Percentiles rank a stretch among this genome's conserved stretches.
These are phyloP conservation scores for Chytriomyces sp. DNA, from an alignment of 192 early-diverging fungal species.

Conservation along the genomic window DNA sequence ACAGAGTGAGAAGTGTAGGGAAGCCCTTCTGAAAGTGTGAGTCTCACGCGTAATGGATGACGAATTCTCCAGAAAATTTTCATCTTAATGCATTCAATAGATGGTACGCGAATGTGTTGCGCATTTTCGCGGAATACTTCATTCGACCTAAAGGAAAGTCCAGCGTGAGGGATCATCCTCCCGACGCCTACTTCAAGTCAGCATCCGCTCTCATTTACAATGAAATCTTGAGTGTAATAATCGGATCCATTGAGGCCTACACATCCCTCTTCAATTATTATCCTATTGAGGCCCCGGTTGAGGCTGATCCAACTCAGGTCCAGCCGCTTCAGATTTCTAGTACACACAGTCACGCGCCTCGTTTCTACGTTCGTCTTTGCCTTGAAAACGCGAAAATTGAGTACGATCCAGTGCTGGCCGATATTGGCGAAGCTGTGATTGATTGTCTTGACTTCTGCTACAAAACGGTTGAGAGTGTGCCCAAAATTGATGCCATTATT, in stretches of 20 bases:
- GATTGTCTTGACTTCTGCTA: conserved; percentile 52
- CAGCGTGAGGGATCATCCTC: conserved; percentile 11
- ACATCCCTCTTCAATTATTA: conserved; percentile 43
- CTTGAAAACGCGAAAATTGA: conserved; percentile 46
- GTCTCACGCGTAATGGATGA: too few species aligned
- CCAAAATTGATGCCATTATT: conserved; percentile 47
- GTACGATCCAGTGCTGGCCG: conserved; percentile 56
- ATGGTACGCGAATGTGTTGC: conserved; percentile 45
- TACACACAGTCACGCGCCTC: conserved; percentile 30
- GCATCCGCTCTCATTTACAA: conserved; percentile 47
- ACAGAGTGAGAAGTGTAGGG: conserved; percentile 60
- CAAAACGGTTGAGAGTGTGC: conserved; percentile 52
- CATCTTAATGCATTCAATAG: conserved; percentile 32
- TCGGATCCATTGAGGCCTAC: conserved; percentile 46
- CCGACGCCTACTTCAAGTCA: conserved; percentile 40
- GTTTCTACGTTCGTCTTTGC: conserved; percentile 51
- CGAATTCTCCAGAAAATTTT: conserved; percentile 10
- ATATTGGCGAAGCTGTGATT: conserved; percentile 52
- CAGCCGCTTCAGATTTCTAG: neutral
- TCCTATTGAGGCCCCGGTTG: conserved; percentile 31
- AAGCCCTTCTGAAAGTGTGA: conserved; percentile 55
- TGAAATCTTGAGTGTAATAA: conserved; percentile 46
- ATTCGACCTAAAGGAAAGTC: conserved; percentile 25
- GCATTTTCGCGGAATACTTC: conserved; percentile 45
- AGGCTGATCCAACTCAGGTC: conserved; percentile 8